A percentile compares a stretch with the other conserved stretches of the same genome.
Conservation (phyloP, 345 rosid genomes). For the Clausena lansium region DNA sequence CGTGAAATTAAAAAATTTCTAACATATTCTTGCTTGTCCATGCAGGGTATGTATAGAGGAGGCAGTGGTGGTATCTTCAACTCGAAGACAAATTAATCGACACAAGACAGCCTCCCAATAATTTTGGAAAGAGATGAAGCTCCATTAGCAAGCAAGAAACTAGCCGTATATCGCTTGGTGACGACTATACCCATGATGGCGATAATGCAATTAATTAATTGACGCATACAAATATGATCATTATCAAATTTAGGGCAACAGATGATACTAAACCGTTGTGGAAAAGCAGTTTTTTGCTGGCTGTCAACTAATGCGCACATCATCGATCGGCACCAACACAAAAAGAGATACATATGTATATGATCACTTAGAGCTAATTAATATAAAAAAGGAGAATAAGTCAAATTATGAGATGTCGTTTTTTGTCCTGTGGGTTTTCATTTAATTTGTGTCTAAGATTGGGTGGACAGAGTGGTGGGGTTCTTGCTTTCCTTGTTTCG, state of each 20-base stretch:
- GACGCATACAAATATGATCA: too few relatives aligned
- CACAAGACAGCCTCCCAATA: neutral
- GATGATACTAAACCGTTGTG: neutral
- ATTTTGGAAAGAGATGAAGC: slow-evolving; percentile 18
- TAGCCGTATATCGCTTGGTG: neutral
- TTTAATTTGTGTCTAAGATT: slow-evolving; percentile 12
- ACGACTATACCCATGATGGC: neutral
- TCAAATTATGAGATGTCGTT: too few relatives aligned
- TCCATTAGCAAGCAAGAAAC: neutral
- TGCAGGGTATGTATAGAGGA: too few relatives aligned
- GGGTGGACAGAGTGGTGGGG: slow-evolving; percentile 24
- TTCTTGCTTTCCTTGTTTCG: neutral
- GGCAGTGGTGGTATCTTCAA: neutral
- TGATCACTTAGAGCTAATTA: neutral
- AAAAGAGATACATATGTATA: neutral
- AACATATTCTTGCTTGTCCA: too few relatives aligned
- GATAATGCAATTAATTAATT: slow-evolving; percentile 3
- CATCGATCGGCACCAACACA: neutral
- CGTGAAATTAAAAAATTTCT: too few relatives aligned
- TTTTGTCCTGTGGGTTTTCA: too few relatives aligned
- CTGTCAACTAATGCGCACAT: neutral
- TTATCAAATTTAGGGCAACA: neutral
- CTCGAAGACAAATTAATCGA: neutral
- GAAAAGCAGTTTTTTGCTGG: slow-evolving; percentile 12
- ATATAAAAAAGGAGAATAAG: neutral